Base-by-base conservation (phyloP, 768 basidiomycete genomes). In the Boletellus emodensis region DNA sequence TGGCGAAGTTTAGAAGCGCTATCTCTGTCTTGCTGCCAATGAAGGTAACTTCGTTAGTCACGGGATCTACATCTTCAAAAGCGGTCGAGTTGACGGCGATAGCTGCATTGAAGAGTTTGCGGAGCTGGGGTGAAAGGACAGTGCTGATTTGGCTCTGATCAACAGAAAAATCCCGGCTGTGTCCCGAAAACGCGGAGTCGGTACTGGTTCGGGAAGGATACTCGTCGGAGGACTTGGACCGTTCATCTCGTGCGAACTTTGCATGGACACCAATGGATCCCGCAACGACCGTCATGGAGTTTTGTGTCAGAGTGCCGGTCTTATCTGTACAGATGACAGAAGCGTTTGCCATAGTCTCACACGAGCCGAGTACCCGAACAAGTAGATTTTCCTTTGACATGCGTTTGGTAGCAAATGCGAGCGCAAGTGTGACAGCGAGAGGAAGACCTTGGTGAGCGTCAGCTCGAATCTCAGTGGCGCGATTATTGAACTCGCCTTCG, bases 321-420 rank as follows among this genome's bases (percentile, higher is more conserved):
- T 95, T 94, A 76, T 94, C 93, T 13, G 93, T 94, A 71, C 92
- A 94, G 4, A 97, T 82, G 51, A 97, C 94, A 18, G 89, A 94
- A 5, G 95, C 90, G 60, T 97, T 97, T 18, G 90, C 95, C 95
- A 98, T 98, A 0, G 93, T 98, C 72, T 99, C 96, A 69, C 95
- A 98, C 12, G 94, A 94, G 7, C 90, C 90, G 32, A 99, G 82
- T 5, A 97, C 90, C 48, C 95, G 93, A 28, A 98, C 96, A 38
- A 99, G 82, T 0, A 98, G 76, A 46, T 96, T 96, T 69, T 94
- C 89, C 62, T 85, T 80, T 9, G 94, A 90, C 96, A 98, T 98
- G n/a, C 95, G 86, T 61, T 90, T 94, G 41, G 96, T 99, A 0
- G 95, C 96, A 62, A 98, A 99, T 1, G 96, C 91, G 30, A 99